Percentiles rank a stretch among this genome's conserved stretches.
Evolutionary conservation across 2,329 filamentous ascomycete species (phyloP).

Genomic region (Paracoccidioides brasiliensis): DNA sequence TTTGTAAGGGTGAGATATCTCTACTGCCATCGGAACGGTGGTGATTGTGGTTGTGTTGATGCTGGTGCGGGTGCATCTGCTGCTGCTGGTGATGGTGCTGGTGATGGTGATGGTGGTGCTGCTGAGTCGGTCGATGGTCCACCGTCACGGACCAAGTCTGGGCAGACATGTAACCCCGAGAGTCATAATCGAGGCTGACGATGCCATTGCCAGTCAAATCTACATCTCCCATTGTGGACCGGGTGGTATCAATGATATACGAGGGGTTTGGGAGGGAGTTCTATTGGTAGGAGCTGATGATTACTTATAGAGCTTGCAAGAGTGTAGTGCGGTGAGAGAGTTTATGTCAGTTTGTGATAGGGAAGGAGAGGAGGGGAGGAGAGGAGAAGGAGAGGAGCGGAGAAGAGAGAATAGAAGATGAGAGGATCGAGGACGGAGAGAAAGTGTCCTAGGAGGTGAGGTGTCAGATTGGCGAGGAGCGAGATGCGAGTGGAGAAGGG

Average conservation of each 20-base stretch:
- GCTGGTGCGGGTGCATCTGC: neutral
- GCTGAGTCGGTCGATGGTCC: constrained; percentile 22
- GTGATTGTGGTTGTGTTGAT: neutral
- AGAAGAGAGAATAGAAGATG: neutral
- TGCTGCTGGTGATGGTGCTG: neutral
- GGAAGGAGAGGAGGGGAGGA: constrained; percentile 7
- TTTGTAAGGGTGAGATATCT: constrained; percentile 32
- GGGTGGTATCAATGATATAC: constrained; percentile 4
- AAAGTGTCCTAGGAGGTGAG: constrained; percentile 10
- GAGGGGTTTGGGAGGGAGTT: constrained; percentile 10
- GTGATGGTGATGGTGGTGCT: neutral
- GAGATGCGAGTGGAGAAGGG: neutral
- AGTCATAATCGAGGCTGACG: constrained; percentile 36
- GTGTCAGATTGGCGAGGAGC: neutral
- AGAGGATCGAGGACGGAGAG: neutral
- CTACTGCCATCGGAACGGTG: constrained; percentile 26
- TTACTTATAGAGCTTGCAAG: constrained; percentile 9
- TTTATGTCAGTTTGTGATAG: neutral
- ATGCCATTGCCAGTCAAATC: constrained; percentile 34
- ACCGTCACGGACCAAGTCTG: constrained; percentile 32
- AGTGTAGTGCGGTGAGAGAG: constrained; percentile 15
- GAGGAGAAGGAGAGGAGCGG: neutral
- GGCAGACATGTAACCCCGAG: constrained; percentile 32
- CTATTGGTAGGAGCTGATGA: constrained; percentile 4
- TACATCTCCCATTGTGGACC: constrained; percentile 31